Base-by-base conservation (phyloP, 1,139 yeast genomes). In the Kurtzmaniella quercitrusa region DNA sequence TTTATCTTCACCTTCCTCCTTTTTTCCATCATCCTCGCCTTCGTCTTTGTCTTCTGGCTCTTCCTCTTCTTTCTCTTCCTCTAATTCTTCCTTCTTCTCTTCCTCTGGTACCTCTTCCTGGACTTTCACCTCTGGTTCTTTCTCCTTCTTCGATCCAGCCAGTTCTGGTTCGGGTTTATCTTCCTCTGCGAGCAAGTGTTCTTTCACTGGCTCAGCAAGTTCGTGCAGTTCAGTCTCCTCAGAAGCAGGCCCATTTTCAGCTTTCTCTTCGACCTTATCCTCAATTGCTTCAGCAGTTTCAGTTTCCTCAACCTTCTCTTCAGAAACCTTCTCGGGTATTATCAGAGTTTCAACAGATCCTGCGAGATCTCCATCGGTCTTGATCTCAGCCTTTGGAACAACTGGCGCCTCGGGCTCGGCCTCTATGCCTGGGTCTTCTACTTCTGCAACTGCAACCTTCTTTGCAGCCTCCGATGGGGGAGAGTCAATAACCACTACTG, bases 11-110 rank as follows among this genome's bases (percentile, higher is more conserved):
- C 41, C 42, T 19, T 37, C 43, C 21, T 14, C 34, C 29, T 42
- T 42, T 21, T 17, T 43, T 23, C 36, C 47, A 15, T 37, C 41
- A 14, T 8, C 25, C 31, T 25, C 27, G 7, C 17, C 37, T 25
- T 37, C 34, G 7, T 24, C 37, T 37, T 38, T 45, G 21, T 36
- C 48, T 29, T 45, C 54, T 17, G 46, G 48, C 42, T 44, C 51
- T 41, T 43, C 42, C 18, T 41, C 37, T 31, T 42, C 39, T 16
- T 29, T 17, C 18, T 12, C 19, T 18, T 31, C 12, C 16, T n/a
- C 41, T 14, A 16, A 31, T 15, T 42, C 43, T 17, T 39, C 44
- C 17, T 14, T 31, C 29, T 42, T 42, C 21, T 17, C 42, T 18
- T 34, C 47, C 15, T 37, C 41, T n/a, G n/a, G n/a, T n/a, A n/a